Evolutionary conservation across 371 early-diverging fungal species (phyloP).

Genomic region (Rhizopus delemar): DNA sequence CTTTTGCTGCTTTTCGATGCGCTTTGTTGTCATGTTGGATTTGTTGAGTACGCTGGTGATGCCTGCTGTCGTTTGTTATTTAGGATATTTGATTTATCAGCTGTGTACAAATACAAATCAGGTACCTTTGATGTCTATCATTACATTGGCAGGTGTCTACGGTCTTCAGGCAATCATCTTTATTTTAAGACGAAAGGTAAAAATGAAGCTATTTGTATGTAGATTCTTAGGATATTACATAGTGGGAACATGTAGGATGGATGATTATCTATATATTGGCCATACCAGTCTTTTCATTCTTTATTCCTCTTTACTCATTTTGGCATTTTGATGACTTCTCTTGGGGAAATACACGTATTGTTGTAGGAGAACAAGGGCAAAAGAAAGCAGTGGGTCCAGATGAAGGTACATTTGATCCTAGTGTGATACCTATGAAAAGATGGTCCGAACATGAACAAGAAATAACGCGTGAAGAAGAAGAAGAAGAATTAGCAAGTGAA

Average conservation of each 20-base stretch:
- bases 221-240: constrained; percentile 13
- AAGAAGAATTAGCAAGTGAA: constrained; percentile 6
- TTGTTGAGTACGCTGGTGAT: constrained; percentile 84
- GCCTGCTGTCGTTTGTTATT: constrained; percentile 90
- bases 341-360: constrained; percentile 92
- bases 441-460: constrained; percentile 85
- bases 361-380: constrained; percentile 78
- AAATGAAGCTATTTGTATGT: constrained; percentile 30
- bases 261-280: constrained; percentile 80
- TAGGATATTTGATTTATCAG: constrained; percentile 74
- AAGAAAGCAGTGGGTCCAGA: constrained; percentile 58
- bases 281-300: constrained; percentile 67
- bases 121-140: constrained; percentile 65
- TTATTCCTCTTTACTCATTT: constrained; percentile 77
- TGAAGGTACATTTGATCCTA: constrained; percentile 77
- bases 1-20: constrained; percentile 96
- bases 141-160: constrained; percentile 79
- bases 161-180: constrained; percentile 88
- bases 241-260: constrained; percentile 82
- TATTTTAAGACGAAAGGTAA: constrained; percentile 85
- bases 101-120: constrained; percentile 54
- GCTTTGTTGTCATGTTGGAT: constrained; percentile 92
- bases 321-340: constrained; percentile 93
- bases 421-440: constrained; percentile 83
- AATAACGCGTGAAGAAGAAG: constrained; percentile 8